Conservation (phyloP, 2,329 filamentous ascomycete species). For the Epichloe coenophiala region DNA sequence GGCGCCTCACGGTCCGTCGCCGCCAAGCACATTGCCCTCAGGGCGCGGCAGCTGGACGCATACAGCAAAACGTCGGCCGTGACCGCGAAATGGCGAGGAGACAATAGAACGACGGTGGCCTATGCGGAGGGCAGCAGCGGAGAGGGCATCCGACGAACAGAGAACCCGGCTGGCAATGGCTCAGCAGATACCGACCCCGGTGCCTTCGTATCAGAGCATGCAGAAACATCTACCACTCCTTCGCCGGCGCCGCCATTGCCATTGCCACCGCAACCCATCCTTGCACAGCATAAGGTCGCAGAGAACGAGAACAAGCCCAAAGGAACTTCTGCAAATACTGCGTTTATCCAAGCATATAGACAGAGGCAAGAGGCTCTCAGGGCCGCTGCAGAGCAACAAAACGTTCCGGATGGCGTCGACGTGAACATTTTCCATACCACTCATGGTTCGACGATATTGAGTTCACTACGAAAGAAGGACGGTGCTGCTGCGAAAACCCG, state of each 20-base stretch:
- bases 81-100: slow-evolving; percentile 20
- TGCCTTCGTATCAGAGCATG: background rate
- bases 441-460: slow-evolving; percentile 30
- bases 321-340: background rate
- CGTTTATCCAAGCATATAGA: slow-evolving; percentile 5
- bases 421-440: slow-evolving; percentile 35
- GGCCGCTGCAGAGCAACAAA: slow-evolving; percentile 14
- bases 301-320: background rate
- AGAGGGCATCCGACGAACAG: background rate
- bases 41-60: slow-evolving; percentile 38
- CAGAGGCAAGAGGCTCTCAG: slow-evolving; percentile 3
- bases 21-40: slow-evolving; percentile 45
- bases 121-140: background rate
- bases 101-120: background rate
- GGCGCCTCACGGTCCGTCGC: slow-evolving; percentile 57
- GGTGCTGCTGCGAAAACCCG: slow-evolving; percentile 2
- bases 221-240: background rate
- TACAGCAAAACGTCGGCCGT: slow-evolving; percentile 35
- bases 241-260: background rate
- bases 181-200: background rate
- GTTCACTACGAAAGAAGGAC: slow-evolving; percentile 19
- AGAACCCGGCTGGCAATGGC: background rate
- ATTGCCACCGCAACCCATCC: background rate
- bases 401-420: slow-evolving; percentile 27
- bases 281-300: background rate